Conservation (phyloP, 148 eudicot species). For the Spergularia bocconei region DNA sequence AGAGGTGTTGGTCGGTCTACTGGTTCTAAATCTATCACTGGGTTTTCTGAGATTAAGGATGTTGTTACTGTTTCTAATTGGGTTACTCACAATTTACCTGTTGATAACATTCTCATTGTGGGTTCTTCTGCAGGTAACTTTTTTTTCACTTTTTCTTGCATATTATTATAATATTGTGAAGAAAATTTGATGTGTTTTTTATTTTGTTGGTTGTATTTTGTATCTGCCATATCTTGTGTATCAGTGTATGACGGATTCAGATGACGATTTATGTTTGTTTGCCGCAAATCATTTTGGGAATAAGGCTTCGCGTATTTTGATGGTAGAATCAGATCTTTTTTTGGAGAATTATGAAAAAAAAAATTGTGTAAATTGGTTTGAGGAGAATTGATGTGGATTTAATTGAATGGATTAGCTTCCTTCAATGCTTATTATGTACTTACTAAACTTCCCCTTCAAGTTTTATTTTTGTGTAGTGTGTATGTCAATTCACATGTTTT, state of each 20-base stretch:
- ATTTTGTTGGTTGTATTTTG: not conserved
- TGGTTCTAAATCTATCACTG: constrained; percentile 45
- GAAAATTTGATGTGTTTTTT: not conserved
- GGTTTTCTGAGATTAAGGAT: constrained; percentile 49
- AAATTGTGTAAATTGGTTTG: not conserved
- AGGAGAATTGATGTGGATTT: not conserved
- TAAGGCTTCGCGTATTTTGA: not conserved
- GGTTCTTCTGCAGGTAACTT: constrained; percentile 55
- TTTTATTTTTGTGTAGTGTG: too few relatives aligned
- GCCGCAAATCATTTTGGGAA: not conserved
- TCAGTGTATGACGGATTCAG: not conserved
- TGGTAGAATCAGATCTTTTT: constrained; percentile 18
- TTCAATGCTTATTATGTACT: not conserved
- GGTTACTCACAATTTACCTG: constrained; percentile 32
- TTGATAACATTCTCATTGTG: constrained; percentile 36
- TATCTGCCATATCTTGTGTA: too few relatives aligned
- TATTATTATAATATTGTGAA: not conserved
- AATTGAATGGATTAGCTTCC: not conserved
- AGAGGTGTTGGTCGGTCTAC: constrained; percentile 52
- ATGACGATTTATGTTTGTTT: not conserved
- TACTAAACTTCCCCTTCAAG: too few relatives aligned
- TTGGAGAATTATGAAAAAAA: too few relatives aligned
- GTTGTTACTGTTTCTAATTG: constrained; percentile 44
- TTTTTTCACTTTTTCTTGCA: not conserved
- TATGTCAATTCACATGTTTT: too few relatives aligned